These are phyloP conservation scores for Strobilomyces confusus DNA, from an alignment of 768 basidiomycete genomes.

Conservation along the genomic window DNA sequence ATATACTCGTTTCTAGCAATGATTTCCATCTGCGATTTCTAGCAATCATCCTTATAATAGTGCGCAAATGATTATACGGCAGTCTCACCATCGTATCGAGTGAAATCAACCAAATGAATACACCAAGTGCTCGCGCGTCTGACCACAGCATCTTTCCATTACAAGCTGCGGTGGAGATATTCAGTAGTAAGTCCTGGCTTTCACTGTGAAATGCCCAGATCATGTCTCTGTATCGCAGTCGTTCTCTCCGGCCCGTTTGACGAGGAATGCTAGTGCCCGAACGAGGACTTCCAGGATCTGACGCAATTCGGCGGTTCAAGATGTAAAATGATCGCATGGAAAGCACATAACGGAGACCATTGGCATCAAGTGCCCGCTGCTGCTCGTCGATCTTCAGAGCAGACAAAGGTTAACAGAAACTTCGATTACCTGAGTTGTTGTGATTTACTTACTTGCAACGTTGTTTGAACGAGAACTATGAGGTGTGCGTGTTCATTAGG, in stretches of 20 bases:
- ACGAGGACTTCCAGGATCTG: slow-evolving; percentile 43
- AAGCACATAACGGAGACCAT: slow-evolving; percentile 89
- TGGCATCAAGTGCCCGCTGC: slow-evolving; percentile 83
- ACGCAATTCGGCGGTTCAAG: slow-evolving; percentile 59
- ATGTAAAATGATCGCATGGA: slow-evolving; percentile 92
- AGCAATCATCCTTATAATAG: slow-evolving; percentile 3
- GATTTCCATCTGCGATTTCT: slow-evolving; percentile 80
- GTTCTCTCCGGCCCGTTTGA: slow-evolving; percentile 57
- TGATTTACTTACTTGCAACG: slow-evolving; percentile 64
- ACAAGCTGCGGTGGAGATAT: slow-evolving; percentile 67
- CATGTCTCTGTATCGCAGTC: slow-evolving; percentile 91
- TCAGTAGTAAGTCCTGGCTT: slow-evolving; percentile 79
- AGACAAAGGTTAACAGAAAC: neutral
- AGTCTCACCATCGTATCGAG: slow-evolving; percentile 68
- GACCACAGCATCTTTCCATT: slow-evolving; percentile 86
- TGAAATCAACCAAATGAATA: slow-evolving; percentile 86
- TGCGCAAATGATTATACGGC: neutral
- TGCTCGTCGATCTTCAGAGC: slow-evolving; percentile 79
- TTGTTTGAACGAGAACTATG: slow-evolving; percentile 79
- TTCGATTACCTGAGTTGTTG: neutral
- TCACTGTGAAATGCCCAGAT: slow-evolving; percentile 98
- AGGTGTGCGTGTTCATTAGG: slow-evolving; percentile 81
- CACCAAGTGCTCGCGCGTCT: slow-evolving; percentile 81
- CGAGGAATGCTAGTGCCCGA: slow-evolving; percentile 40
- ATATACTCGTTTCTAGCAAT: slow-evolving; percentile 94